Base-by-base conservation (phyloP, 2,329 filamentous ascomycete genomes). In the Venturia carpophila region DNA sequence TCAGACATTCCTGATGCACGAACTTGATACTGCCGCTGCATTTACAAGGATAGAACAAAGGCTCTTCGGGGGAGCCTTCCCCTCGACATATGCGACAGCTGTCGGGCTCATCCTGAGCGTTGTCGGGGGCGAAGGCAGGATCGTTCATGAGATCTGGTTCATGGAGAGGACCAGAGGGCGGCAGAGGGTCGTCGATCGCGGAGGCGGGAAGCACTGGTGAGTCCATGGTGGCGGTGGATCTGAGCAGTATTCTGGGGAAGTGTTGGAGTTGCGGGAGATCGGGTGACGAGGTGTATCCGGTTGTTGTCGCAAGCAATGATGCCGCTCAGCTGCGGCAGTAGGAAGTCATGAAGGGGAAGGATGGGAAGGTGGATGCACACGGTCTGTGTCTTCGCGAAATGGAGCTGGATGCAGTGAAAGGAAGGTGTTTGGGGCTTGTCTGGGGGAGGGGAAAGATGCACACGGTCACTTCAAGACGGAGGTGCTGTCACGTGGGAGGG, bases 21-120 rank as follows among this genome's bases (percentile, higher is more conserved):
- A 89, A 96, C 79, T 96, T 97, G 79, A 99, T 99, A 78, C 93
- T 97, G 66, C 94, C 94, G 73, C 91, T 97, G 80, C 94, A 99
- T 81, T 97, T 97, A 87, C 94, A 99, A 6, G 94, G 94, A 74
- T 95, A 94, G 80, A 96, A 99, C 47, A 99, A 83, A 66, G 91
- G 92, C 73, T 97, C 94, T 4, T 90, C 84, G 4, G 82, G 76
- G 1, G 89, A 90, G 65, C 85, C 91, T 76, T 99, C 95, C 63
- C 91, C 91, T 70, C 95, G 86, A 77, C 94, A 99, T 80, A 99
- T 99, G 67, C 94, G 88, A 80, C 94, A 99, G n/a, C 92, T 95
- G 73, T 96, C 90, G 65, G 83, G 82, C 64, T 89, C 87, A 65
- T 82, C 78, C 27, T 64, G 47, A 27, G 52, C 24, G 64, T 70